A percentile compares a stretch with the other conserved stretches of the same genome.
phyloP scores from a whole-genome alignment of 352 stramenopile species.

The Phytophthora hybrid region DNA sequence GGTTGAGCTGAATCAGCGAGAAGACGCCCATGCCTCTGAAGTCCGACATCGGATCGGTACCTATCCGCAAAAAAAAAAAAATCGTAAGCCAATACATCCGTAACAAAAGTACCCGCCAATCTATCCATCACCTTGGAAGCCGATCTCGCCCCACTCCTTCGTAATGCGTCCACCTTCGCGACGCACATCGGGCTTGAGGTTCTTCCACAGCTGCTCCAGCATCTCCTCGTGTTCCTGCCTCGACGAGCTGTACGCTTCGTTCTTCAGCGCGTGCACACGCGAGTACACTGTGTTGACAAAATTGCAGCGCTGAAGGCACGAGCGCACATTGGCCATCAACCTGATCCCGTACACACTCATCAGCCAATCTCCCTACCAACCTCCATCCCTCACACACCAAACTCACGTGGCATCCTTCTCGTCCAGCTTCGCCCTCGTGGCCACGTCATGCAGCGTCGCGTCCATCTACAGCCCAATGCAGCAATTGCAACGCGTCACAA shows the following conservation, averaged over 20 bases:
- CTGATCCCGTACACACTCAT: constrained; percentile 35
- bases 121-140: constrained; percentile 72
- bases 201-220: constrained; percentile 84
- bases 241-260: constrained; percentile 71
- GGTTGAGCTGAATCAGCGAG: constrained; percentile 77
- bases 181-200: constrained; percentile 82
- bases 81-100: not conserved
- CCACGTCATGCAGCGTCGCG: constrained; percentile 59
- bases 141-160: constrained; percentile 90
- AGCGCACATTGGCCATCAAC: constrained; percentile 70
- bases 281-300: constrained; percentile 84
- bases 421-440: constrained; percentile 58
- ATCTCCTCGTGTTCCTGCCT: constrained; percentile 79
- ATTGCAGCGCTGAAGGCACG: constrained; percentile 73
- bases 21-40: constrained; percentile 87
- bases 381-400: not conserved
- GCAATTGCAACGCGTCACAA: not conserved
- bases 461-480: constrained; percentile 51
- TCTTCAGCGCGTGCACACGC: constrained; percentile 57
- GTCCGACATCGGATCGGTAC: constrained; percentile 86
- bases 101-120: not conserved
- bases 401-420: constrained; percentile 58
- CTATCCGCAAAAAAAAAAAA: constrained; percentile 31
- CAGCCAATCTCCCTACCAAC: not conserved
- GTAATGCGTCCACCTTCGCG: constrained; percentile 80